Percentiles rank a stretch among this genome's conserved stretches.
These are phyloP conservation scores for Fraxinus baroniana DNA, from an alignment of 305 asterid genomes.

Conservation along the genomic window DNA sequence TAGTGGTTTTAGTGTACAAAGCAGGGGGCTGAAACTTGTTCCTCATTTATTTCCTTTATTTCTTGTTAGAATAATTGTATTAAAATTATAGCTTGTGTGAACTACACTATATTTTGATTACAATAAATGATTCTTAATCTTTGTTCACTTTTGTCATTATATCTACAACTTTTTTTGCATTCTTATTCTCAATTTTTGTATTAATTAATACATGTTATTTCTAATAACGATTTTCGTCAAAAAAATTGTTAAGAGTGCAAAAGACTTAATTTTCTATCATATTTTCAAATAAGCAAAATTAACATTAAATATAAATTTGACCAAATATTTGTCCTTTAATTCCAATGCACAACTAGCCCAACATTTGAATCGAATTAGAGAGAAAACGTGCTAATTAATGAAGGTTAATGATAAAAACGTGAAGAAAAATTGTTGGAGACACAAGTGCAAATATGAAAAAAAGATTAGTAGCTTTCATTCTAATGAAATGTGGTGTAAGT, in stretches of 20 bases:
- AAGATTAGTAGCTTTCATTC: background rate
- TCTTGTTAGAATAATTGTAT: background rate
- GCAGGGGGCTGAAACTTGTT: background rate
- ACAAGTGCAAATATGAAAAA: background rate
- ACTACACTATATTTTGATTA: background rate
- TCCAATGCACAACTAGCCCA: background rate
- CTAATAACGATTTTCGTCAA: background rate
- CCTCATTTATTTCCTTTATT: background rate
- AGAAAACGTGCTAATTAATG: background rate
- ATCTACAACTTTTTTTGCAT: background rate
- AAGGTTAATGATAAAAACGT: background rate
- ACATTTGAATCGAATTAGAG: background rate
- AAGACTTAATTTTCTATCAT: background rate
- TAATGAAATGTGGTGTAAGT: background rate
- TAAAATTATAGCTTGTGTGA: too few species aligned
- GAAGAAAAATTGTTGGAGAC: background rate
- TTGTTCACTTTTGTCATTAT: too few species aligned
- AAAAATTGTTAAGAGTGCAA: background rate
- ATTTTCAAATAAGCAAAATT: too few species aligned
- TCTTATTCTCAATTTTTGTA: background rate
- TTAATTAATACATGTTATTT: background rate
- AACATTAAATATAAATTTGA: too few species aligned
- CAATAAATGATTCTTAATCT: too few species aligned
- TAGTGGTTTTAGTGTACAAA: too few species aligned
- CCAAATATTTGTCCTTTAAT: background rate